Evolutionary conservation across 306 rosid species (phyloP).

Genomic region (Lathyrus aphaca): DNA sequence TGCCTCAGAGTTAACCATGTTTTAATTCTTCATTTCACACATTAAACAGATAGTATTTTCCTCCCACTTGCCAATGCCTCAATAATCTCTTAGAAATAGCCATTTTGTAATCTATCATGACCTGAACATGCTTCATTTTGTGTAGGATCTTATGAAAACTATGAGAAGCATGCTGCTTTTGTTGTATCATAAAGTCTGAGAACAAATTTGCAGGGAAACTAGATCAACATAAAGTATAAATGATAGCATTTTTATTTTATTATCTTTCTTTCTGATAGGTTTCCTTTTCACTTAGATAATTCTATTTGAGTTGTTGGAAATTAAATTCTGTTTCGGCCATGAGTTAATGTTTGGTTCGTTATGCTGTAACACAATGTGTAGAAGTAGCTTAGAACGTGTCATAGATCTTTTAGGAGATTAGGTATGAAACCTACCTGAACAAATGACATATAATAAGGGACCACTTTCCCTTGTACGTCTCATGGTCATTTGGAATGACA

Average conservation of each 20-base stretch:
- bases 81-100: conserved; percentile 37
- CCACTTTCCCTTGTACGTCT: conserved; percentile 3
- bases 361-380: not conserved
- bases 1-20: conserved; percentile 39
- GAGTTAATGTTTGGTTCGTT: too few relatives aligned
- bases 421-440: not conserved
- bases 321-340: too few relatives aligned
- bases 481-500: not conserved
- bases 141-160: conserved; percentile 35
- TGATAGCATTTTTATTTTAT: conserved; percentile 38
- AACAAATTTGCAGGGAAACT: conserved; percentile 40
- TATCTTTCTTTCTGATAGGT: too few relatives aligned
- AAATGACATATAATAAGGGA: not conserved
- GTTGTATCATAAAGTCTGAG: conserved; percentile 43
- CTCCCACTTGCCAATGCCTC: conserved; percentile 33
- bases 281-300: too few relatives aligned
- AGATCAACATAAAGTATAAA: conserved; percentile 37
- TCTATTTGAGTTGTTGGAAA: too few relatives aligned
- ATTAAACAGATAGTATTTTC: conserved; percentile 30
- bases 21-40: conserved; percentile 41
- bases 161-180: conserved; percentile 47
- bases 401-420: conserved; percentile 21
- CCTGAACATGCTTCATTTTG: conserved; percentile 42
- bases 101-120: conserved; percentile 26
- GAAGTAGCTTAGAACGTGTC: conserved; percentile 28